Conservation (phyloP, 495 filamentous ascomycete species). For the Aspergillus olivimuriae region DNA sequence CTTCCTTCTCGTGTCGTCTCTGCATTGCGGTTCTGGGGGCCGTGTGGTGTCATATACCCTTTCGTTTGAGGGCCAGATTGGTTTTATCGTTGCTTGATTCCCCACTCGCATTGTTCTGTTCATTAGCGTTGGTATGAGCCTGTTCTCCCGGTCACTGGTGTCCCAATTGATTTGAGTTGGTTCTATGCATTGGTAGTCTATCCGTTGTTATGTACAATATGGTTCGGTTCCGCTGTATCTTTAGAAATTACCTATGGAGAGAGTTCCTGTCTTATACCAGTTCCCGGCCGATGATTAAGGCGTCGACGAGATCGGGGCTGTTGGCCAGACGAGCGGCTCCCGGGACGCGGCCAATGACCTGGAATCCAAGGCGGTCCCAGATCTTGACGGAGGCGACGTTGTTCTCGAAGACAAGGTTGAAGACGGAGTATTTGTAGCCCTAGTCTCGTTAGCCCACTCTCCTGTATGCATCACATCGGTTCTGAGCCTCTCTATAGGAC, state of each 20-base stretch:
- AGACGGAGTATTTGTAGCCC: slow-evolving; percentile 94
- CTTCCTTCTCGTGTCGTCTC: slow-evolving; percentile 9
- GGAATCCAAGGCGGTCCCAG: slow-evolving; percentile 94
- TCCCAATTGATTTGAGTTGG: slow-evolving; percentile 4
- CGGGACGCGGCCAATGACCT: slow-evolving; percentile 79
- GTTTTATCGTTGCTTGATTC: slow-evolving; percentile 18
- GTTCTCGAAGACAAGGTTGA: slow-evolving; percentile 98
- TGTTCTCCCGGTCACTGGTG: slow-evolving; percentile 7
- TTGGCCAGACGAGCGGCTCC: slow-evolving; percentile 35
- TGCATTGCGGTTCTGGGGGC: slow-evolving; percentile 15
- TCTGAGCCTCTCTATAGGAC: too few relatives aligned
- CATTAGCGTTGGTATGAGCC: slow-evolving; percentile 9
- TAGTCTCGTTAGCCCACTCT: slow-evolving; percentile 16
- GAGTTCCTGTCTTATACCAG: slow-evolving; percentile 14
- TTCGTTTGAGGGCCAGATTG: slow-evolving; percentile 12
- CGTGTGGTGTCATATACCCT: slow-evolving; percentile 14
- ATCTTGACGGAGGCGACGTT: slow-evolving; percentile 90
- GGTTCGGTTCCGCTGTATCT: background rate
- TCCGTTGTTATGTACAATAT: slow-evolving; percentile 3
- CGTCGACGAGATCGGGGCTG: slow-evolving; percentile 39
- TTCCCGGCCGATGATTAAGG: slow-evolving; percentile 40
- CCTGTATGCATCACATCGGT: too few relatives aligned
- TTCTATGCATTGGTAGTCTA: slow-evolving; percentile 6
- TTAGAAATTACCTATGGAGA: slow-evolving; percentile 3
- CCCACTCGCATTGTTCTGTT: slow-evolving; percentile 19